Evolutionary conservation across 2,329 filamentous ascomycete genomes (phyloP).

Genomic region (Acephala macrosclerotiorum): DNA sequence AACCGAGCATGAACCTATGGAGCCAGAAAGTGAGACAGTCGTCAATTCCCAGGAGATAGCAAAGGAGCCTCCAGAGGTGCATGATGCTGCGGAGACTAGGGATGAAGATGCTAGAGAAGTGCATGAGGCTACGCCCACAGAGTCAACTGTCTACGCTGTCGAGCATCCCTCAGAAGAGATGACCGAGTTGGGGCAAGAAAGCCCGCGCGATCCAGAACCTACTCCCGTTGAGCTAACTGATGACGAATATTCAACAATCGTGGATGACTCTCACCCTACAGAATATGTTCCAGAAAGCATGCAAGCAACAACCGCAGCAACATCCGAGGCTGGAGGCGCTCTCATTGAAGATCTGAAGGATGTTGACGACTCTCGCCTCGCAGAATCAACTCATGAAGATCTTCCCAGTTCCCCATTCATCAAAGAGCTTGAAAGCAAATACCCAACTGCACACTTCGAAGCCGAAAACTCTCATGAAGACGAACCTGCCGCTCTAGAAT

Average conservation of each 20-base stretch:
- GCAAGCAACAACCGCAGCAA: background rate
- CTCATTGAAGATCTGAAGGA: background rate
- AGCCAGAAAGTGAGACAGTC: background rate
- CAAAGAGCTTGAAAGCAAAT: background rate
- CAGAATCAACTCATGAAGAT: background rate
- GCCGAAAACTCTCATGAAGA: background rate
- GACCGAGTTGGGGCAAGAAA: background rate
- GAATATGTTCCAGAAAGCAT: background rate
- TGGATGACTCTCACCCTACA: background rate
- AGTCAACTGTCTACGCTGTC: background rate
- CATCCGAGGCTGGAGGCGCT: background rate
- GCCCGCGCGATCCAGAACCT: background rate
- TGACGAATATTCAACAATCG: background rate
- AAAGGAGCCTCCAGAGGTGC: background rate
- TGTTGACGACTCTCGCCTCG: background rate
- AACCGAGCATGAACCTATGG: background rate
- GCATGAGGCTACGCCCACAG: background rate
- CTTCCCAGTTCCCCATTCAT: slow-evolving; percentile 14
- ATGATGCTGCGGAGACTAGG: background rate
- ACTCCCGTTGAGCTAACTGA: background rate
- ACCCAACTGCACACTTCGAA: background rate
- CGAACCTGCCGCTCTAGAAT: background rate
- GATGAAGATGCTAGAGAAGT: background rate
- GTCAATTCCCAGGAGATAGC: background rate
- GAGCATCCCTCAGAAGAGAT: background rate